These are phyloP conservation scores for Tetraselmis chui DNA, from an alignment of 139 green algal species.

Conservation along the genomic window DNA sequence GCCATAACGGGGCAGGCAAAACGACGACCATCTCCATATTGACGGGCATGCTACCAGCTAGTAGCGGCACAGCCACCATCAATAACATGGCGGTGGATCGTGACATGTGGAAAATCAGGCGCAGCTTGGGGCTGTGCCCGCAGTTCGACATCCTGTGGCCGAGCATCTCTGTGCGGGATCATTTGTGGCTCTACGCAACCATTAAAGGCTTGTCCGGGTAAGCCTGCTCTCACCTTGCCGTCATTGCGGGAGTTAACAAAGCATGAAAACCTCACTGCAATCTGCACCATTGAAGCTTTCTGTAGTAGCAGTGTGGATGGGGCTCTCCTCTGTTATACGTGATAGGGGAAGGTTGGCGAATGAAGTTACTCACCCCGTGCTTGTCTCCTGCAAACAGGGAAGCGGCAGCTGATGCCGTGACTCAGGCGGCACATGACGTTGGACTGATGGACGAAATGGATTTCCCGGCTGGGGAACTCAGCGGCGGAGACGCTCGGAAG, in stretches of 20 bases:
- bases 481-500: conserved; percentile 69
- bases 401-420: background rate
- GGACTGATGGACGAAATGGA: conserved; percentile 41
- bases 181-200: conserved; percentile 63
- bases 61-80: conserved; percentile 36
- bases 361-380: too few relatives aligned
- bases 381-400: too few relatives aligned
- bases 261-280: too few relatives aligned
- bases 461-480: conserved; percentile 45
- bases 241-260: too few relatives aligned
- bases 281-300: too few relatives aligned
- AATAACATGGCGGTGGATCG: conserved; percentile 15
- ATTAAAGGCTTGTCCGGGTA: conserved; percentile 50
- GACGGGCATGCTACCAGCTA: conserved; percentile 53
- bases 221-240: background rate
- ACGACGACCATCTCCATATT: conserved; percentile 40
- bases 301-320: too few relatives aligned
- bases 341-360: too few relatives aligned
- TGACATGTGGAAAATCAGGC: conserved; percentile 41
- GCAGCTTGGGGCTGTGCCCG: conserved; percentile 65
- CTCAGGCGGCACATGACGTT: conserved; percentile 17
- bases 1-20: conserved; percentile 43
- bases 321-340: too few relatives aligned
- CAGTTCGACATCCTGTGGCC: conserved; percentile 87
- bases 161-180: conserved; percentile 69